These are phyloP conservation scores for Tulasnella sp. DNA, from an alignment of 768 basidiomycete genomes.

Conservation along the genomic window DNA sequence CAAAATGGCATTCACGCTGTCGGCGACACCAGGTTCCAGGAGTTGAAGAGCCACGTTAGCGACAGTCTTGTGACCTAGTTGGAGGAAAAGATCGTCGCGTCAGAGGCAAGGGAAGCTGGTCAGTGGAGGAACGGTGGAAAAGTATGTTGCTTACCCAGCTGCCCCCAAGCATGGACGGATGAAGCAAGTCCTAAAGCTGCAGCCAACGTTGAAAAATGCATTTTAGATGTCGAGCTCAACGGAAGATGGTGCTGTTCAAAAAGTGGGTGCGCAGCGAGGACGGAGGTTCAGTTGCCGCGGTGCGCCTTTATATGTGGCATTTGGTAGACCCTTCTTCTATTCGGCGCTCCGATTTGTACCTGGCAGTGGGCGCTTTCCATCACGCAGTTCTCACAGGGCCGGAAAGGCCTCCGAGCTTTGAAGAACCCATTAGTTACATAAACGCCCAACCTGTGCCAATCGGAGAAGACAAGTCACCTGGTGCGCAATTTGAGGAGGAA, in stretches of 20 bases:
- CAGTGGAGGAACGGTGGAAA: not conserved
- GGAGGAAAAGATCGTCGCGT: not conserved
- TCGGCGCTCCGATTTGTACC: not conserved
- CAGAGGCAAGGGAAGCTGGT: not conserved
- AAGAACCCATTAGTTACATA: too few species aligned
- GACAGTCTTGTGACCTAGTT: conserved; percentile 6
- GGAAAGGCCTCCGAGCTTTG: too few species aligned
- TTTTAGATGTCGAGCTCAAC: not conserved
- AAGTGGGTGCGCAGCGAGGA: not conserved
- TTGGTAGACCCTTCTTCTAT: not conserved
- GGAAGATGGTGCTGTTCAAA: not conserved
- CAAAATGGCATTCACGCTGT: not conserved
- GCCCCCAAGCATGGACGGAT: not conserved
- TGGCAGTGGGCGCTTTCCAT: not conserved
- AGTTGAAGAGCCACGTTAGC: conserved; percentile 2
- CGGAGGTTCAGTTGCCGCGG: not conserved
- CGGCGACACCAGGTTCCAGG: not conserved
- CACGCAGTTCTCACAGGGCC: not conserved
- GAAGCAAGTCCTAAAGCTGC: not conserved
- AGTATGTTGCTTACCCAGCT: not conserved
- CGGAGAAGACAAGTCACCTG: too few species aligned
- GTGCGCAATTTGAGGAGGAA: too few species aligned
- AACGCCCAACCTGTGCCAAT: too few species aligned
- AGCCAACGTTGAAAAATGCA: not conserved
- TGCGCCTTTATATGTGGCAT: not conserved